A percentile compares a stretch with the other conserved stretches of the same genome.
These are phyloP conservation scores for Globisporangium megalacanthum DNA, from an alignment of 352 stramenopile genomes.

Conservation along the genomic window DNA sequence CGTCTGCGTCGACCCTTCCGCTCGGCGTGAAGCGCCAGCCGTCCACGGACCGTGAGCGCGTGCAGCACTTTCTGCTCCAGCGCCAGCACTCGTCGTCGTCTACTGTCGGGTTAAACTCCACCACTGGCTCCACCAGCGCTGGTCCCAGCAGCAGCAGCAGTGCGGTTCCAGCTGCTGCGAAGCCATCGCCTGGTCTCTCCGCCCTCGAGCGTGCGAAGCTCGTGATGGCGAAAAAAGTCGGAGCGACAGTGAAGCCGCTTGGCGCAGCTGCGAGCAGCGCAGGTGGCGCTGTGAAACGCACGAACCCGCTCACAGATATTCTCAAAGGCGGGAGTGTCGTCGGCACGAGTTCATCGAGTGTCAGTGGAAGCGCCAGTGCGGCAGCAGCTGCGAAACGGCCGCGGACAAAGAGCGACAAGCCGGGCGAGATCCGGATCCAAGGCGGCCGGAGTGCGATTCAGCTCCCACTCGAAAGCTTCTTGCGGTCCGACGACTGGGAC, in stretches of 20 bases:
- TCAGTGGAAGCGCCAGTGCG: not conserved
- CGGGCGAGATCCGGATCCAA: constrained; percentile 73
- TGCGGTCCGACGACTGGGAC: constrained; percentile 76
- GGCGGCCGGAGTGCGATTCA: constrained; percentile 71
- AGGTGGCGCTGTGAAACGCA: constrained; percentile 42
- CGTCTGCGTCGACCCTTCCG: constrained; percentile 22
- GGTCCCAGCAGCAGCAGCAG: not conserved
- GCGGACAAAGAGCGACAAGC: constrained; percentile 63
- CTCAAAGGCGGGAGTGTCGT: constrained; percentile 70
- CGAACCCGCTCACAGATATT: constrained; percentile 75
- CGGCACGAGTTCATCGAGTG: constrained; percentile 14
- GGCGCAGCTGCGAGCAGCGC: constrained; percentile 1
- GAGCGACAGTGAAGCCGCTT: not conserved
- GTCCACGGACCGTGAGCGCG: constrained; percentile 45
- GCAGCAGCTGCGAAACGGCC: constrained; percentile 57
- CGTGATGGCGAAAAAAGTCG: constrained; percentile 71
- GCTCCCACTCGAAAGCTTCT: constrained; percentile 70
- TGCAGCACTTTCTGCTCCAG: constrained; percentile 63
- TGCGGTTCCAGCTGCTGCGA: constrained; percentile 10
- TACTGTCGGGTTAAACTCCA: not conserved
- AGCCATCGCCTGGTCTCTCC: constrained; percentile 31
- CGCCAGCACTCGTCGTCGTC: constrained; percentile 24
- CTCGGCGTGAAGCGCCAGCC: constrained; percentile 34
- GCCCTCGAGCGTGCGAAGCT: constrained; percentile 70
- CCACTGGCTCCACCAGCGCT: not conserved